Base-by-base conservation (phyloP, 768 basidiomycete genomes). In the Amanita polypyramis region DNA sequence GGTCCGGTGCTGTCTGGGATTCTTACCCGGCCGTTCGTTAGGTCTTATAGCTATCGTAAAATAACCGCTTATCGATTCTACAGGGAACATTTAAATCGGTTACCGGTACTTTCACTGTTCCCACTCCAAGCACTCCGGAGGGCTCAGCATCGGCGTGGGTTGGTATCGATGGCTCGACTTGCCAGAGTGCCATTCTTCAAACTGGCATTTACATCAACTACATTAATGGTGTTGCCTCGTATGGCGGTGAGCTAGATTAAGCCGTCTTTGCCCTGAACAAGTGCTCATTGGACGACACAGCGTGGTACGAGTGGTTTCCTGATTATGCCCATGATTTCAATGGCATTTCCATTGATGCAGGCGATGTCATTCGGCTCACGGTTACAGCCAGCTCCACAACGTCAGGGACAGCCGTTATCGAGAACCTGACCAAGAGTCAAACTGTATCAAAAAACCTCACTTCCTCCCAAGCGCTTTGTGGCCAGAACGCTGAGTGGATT, bases 11-110 rank as follows among this genome's bases (percentile, higher is more conserved):
- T 8, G 19, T 34, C 14, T 45, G 44, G 44, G 34, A 35, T 15
- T 23, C 41, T n/a, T 43, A 45, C 20, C 33, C 44, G 7, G 33
- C 44, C 19, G 44, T 45, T 5, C 8, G 32, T 45, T n/a, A 33
- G 4, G 14, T 20, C 32, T 6, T 32, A 19, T 30, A 29, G 30
- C 34, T 19, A 51, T 51, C n/a, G 59, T 60, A 30, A 11, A 19
- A 6, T 4, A 15, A 8, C 20, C 19, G 10, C 21, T 35, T 6
- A 21, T 3, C 21, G 21, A 34, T 25, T 20, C 4, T 27, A n/a
- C 21, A 36, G 43, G 32, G 21, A 34, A 20, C 43, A 1, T 45
- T 39, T 27, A 39, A 36, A 14, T 20, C 33, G 8, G 27, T 39
- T 10, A 47, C 45, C 2, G 45, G 19, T 9, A 39, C 43, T 11